Conservation (phyloP, 441 rosid genomes). For the Syzygium syzygioides region DNA sequence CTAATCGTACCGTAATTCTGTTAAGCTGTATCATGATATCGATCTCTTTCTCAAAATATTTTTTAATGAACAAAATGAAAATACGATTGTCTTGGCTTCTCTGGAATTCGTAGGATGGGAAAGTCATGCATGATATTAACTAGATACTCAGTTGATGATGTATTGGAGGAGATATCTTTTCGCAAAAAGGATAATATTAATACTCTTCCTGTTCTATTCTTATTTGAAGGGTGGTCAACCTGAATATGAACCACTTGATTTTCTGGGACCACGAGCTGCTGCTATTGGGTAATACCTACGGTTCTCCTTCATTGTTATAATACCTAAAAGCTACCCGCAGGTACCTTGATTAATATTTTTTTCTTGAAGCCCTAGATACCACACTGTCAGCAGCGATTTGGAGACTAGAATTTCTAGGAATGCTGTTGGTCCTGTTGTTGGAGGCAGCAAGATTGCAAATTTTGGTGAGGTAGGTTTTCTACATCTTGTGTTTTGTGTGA, state of each 20-base stretch:
- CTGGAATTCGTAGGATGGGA: not conserved
- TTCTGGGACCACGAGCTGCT: slow-evolving; percentile 32
- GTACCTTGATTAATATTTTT: not conserved
- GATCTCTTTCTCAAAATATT: not conserved
- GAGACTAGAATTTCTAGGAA: slow-evolving; percentile 28
- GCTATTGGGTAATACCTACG: slow-evolving; percentile 18
- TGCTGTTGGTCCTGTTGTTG: slow-evolving; percentile 16
- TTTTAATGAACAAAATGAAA: not conserved
- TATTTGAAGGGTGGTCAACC: slow-evolving; percentile 36
- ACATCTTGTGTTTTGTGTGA: not conserved
- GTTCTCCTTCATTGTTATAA: not conserved
- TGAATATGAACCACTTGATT: slow-evolving; percentile 34
- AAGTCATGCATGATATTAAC: not conserved
- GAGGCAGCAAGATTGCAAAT: slow-evolving; percentile 20
- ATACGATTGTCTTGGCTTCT: not conserved
- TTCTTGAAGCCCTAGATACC: slow-evolving; percentile 20
- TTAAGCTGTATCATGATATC: not conserved
- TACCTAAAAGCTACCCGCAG: not conserved
- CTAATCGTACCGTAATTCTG: not conserved
- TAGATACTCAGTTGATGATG: not conserved
- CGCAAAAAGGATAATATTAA: not conserved
- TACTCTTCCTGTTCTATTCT: not conserved
- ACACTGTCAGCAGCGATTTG: slow-evolving; percentile 19
- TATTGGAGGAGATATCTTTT: not conserved
- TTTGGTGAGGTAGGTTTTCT: slow-evolving; percentile 33